phyloP scores from a whole-genome alignment of 2,329 filamentous ascomycete species.

The Mollisiaceae sp. region DNA sequence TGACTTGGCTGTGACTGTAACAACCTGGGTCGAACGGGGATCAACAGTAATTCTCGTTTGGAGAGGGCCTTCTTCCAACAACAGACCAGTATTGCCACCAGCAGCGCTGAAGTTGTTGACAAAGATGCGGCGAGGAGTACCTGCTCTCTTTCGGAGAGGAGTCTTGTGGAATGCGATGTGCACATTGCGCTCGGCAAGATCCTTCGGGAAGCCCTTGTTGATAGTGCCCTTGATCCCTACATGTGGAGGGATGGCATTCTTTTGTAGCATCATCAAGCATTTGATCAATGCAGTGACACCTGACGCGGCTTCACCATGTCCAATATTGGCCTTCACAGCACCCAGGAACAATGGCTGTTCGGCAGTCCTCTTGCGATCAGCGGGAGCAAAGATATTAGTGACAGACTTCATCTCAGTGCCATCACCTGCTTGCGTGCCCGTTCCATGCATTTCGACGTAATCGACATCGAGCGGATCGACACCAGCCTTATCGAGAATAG shows the following conservation, averaged over 20 bases:
- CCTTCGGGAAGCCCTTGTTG: constrained; percentile 42
- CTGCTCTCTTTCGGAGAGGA: constrained; percentile 41
- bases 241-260: constrained; percentile 41
- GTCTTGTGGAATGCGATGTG: constrained; percentile 41
- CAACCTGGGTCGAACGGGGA: constrained; percentile 49
- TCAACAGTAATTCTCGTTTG: constrained; percentile 44
- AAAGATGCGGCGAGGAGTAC: constrained; percentile 45
- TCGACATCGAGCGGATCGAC: constrained; percentile 78
- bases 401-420: constrained; percentile 83
- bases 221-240: constrained; percentile 44
- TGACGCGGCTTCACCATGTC: constrained; percentile 44
- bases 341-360: constrained; percentile 56
- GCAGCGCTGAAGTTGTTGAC: constrained; percentile 52
- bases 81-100: constrained; percentile 42
- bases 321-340: constrained; percentile 45
- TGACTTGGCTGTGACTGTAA: constrained; percentile 55
- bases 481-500: constrained; percentile 73
- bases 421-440: constrained; percentile 85
- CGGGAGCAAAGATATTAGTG: constrained; percentile 65
- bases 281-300: constrained; percentile 44
- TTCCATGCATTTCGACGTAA: constrained; percentile 91
- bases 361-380: constrained; percentile 51
- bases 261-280: constrained; percentile 41
- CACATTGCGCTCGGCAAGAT: constrained; percentile 45
- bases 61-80: constrained; percentile 44